Conservation (phyloP, 352 stramenopile species). For the Phytophthora podocarpi region DNA sequence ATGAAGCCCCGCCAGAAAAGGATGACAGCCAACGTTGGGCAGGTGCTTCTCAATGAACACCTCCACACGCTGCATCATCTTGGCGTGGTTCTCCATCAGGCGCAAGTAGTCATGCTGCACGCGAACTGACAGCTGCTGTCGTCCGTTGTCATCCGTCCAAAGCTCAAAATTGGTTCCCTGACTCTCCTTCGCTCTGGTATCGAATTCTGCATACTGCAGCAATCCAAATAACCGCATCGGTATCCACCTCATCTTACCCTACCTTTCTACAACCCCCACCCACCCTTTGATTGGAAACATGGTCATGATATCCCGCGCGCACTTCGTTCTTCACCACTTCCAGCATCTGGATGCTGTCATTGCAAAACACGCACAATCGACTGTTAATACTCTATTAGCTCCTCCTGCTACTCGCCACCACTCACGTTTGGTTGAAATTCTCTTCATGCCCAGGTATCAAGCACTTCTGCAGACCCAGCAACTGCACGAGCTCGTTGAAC, state of each 20-base stretch:
- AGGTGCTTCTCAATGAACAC: conserved; percentile 55
- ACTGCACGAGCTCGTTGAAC: conserved; percentile 33
- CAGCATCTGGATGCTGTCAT: conserved; percentile 51
- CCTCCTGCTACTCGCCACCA: background rate
- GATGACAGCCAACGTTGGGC: conserved; percentile 63
- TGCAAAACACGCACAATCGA: conserved; percentile 2
- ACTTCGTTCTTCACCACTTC: conserved; percentile 75
- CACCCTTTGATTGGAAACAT: conserved; percentile 53
- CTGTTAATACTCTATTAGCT: background rate
- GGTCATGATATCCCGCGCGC: conserved; percentile 55
- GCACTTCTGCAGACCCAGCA: conserved; percentile 54
- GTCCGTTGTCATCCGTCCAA: conserved; percentile 27
- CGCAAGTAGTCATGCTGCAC: conserved; percentile 57
- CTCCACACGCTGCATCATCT: conserved; percentile 43
- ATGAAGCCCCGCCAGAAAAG: conserved; percentile 70
- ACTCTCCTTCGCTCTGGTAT: conserved; percentile 34
- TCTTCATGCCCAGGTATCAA: conserved; percentile 41
- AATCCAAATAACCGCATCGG: background rate
- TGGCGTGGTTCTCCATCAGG: conserved; percentile 34
- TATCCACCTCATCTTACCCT: background rate
- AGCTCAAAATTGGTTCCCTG: conserved; percentile 68
- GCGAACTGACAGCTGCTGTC: conserved; percentile 39
- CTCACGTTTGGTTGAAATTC: conserved; percentile 49
- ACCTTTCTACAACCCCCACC: background rate
- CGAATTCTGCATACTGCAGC: conserved; percentile 64